Evolutionary conservation across 495 filamentous ascomycete species (phyloP), one percentile per base, ranked within the genome.

Genomic region (Beverwykella pulmonaria): DNA sequence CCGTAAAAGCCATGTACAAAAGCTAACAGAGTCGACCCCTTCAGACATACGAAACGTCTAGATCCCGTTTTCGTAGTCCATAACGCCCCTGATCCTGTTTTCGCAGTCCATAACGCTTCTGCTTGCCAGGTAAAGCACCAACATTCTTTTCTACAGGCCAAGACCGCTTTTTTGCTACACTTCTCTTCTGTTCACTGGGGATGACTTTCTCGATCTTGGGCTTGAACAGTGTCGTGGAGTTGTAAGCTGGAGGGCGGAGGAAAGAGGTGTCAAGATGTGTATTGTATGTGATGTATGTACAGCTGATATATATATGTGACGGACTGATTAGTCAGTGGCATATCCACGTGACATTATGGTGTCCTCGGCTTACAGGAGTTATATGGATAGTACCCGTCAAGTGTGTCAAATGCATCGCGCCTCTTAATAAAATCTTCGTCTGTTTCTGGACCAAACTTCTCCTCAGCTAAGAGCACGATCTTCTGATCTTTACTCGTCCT

Each of bases 31-130:
- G 15, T 5, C 44, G 15, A 48, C 5, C 4, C 5, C 44, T 48
- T 48, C 44, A 48, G 44, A 48, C 44, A 17, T 48, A 48, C 20
- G 44, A 48, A 48, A 48, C 15, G 20, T 48, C 44, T 48, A 17
- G 44, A 48, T 48, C 44, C 44, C 44, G 44, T 48, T 48, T 48
- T n/a, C n/a, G n/a, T n/a, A n/a, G n/a, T n/a, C n/a, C n/a, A n/a
- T n/a, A n/a, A n/a, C n/a, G n/a, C n/a, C n/a, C n/a, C n/a, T n/a
- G n/a, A n/a, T n/a, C n/a, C n/a, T n/a, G n/a, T n/a, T n/a, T n/a
- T 48, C 44, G 44, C 44, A 48, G 44, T 17, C 44, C 44, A 48
- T 48, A 48, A 17, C 44, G 44, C 44, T 48, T 48, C 15, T 48
- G 5, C 44, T 48, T 48, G 44, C 15, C 44, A 48, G 44, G 15